phyloP scores from a whole-genome alignment of 2,329 filamentous ascomycete species.

The Mycosphaerella sp. region DNA sequence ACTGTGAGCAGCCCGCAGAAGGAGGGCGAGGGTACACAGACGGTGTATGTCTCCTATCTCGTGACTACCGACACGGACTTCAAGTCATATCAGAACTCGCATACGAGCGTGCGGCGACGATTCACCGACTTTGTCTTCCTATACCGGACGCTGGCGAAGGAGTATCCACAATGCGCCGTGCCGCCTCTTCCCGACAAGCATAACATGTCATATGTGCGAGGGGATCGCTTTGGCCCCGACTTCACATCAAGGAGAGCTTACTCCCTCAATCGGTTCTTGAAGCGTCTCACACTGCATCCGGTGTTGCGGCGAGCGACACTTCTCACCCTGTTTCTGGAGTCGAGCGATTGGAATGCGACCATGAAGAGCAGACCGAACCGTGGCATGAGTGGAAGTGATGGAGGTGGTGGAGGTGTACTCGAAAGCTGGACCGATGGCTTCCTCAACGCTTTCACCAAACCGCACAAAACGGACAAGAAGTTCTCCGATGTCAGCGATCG shows the following conservation, averaged over 20 bases:
- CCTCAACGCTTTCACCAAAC: slow-evolving; percentile 94
- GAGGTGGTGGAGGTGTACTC: slow-evolving; percentile 64
- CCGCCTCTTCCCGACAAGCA: slow-evolving; percentile 96
- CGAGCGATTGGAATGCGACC: slow-evolving; percentile 89
- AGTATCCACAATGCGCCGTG: slow-evolving; percentile 87
- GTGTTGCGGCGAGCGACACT: slow-evolving; percentile 76
- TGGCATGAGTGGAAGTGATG: slow-evolving; percentile 41
- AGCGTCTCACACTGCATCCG: slow-evolving; percentile 79
- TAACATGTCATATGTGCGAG: slow-evolving; percentile 97
- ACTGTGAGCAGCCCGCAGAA: slow-evolving; percentile 78
- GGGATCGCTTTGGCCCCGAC: slow-evolving; percentile 88
- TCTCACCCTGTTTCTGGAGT: slow-evolving; percentile 85
- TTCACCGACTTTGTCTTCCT: slow-evolving; percentile 98
- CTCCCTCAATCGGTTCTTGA: slow-evolving; percentile 85
- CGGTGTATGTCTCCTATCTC: slow-evolving; percentile 91
- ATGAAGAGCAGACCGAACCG: slow-evolving; percentile 74
- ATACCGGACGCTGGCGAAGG: slow-evolving; percentile 78
- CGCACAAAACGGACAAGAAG: slow-evolving; percentile 88
- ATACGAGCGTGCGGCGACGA: slow-evolving; percentile 74
- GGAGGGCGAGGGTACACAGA: slow-evolving; percentile 94
- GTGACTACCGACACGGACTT: slow-evolving; percentile 93
- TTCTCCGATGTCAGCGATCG: slow-evolving; percentile 93
- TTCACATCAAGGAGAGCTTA: slow-evolving; percentile 84
- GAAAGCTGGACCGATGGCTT: slow-evolving; percentile 95
- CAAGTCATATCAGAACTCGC: slow-evolving; percentile 77